Percentiles rank a stretch among this genome's conserved stretches.
Conservation (phyloP, 768 basidiomycete genomes). For the Chalciporus piperatus region DNA sequence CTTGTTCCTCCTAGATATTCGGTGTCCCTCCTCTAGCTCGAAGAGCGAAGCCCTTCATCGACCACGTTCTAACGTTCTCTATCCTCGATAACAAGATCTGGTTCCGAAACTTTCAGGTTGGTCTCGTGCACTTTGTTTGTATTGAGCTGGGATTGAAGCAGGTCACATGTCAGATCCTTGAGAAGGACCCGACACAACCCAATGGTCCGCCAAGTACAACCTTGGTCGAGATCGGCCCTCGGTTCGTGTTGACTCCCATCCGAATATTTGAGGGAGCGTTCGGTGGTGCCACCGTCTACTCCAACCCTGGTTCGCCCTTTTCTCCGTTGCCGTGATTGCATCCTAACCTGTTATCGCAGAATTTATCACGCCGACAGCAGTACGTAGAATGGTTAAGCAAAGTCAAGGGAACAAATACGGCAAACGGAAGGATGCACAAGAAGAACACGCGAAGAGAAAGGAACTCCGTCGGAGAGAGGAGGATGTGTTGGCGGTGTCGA, state of each 20-base stretch:
- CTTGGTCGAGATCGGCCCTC: conserved; percentile 95
- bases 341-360: conserved; percentile 45
- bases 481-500: conserved; percentile 78
- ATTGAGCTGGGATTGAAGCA: neutral
- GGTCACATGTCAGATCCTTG: conserved; percentile 66
- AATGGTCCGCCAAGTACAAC: conserved; percentile 81
- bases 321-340: neutral
- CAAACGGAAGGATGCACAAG: conserved; percentile 74
- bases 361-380: conserved; percentile 85
- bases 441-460: conserved; percentile 61
- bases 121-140: conserved; percentile 13
- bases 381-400: conserved; percentile 65
- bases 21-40: conserved; percentile 90
- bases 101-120: conserved; percentile 98
- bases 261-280: conserved; percentile 98
- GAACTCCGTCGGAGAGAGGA: conserved; percentile 64
- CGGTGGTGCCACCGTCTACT: conserved; percentile 90
- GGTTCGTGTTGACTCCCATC: conserved; percentile 96
- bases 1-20: conserved; percentile 65
- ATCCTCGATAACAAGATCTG: conserved; percentile 95
- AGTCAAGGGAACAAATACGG: conserved; percentile 81
- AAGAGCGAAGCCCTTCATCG: conserved; percentile 94
- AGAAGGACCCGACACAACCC: conserved; percentile 89
- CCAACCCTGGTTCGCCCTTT: conserved; percentile 75
- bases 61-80: conserved; percentile 96